Percentiles rank a stretch among this genome's conserved stretches.
phyloP scores from a whole-genome alignment of 352 stramenopile species.

The Pythium diclinum region DNA sequence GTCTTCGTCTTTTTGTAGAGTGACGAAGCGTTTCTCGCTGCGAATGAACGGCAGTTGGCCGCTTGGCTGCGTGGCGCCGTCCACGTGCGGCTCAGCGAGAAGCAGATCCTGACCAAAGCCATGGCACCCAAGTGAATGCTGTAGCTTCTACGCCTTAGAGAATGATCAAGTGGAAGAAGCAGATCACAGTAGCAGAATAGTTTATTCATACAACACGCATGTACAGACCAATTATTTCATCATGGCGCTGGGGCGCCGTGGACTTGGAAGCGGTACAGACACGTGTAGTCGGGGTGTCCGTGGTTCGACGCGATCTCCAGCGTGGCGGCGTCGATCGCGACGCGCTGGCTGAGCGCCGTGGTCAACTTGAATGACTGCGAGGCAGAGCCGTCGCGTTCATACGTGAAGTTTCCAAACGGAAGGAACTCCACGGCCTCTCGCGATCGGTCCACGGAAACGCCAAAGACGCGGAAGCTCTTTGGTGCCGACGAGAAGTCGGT shows the following conservation, averaged over 20 bases:
- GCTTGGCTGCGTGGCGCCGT: slow-evolving; percentile 63
- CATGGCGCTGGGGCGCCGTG: slow-evolving; percentile 39
- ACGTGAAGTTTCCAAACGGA: slow-evolving; percentile 76
- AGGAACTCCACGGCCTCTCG: slow-evolving; percentile 48
- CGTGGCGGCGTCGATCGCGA: slow-evolving; percentile 61
- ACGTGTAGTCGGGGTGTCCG: slow-evolving; percentile 84
- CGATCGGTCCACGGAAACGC: slow-evolving; percentile 39
- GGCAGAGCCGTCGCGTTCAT: slow-evolving; percentile 40
- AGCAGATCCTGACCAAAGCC: slow-evolving; percentile 35
- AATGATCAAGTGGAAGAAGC: neutral
- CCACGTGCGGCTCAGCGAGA: slow-evolving; percentile 68
- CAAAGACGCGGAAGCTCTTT: slow-evolving; percentile 59
- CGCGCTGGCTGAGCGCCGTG: slow-evolving; percentile 37
- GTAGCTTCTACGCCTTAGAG: too few species aligned
- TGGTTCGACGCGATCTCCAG: slow-evolving; percentile 83
- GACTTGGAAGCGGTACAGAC: slow-evolving; percentile 87
- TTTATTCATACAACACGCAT: slow-evolving; percentile 17
- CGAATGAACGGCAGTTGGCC: slow-evolving; percentile 47
- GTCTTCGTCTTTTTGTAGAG: slow-evolving; percentile 25
- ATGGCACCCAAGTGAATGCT: neutral
- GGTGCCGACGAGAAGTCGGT: slow-evolving; percentile 70
- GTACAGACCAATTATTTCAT: neutral
- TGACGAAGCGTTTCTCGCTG: slow-evolving; percentile 47
- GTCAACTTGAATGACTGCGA: slow-evolving; percentile 71
- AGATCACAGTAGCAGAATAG: slow-evolving; percentile 3